phyloP scores from a whole-genome alignment of 2,329 filamentous ascomycete species.

The Neopestalotiopsis sp. region DNA sequence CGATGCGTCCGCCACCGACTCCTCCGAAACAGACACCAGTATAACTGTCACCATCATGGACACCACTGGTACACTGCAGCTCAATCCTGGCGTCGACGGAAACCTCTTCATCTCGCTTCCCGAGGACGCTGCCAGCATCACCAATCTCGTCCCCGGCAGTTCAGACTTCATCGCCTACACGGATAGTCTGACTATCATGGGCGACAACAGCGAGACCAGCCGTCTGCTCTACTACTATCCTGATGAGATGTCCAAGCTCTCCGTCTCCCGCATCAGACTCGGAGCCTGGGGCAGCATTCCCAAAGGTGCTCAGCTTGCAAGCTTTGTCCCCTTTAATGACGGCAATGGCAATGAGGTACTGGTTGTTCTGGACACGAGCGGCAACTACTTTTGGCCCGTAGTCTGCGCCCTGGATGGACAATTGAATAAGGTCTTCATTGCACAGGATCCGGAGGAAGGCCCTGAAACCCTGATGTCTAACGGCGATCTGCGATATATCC shows the following conservation, averaged over 20 bases:
- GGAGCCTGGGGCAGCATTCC: constrained; percentile 10
- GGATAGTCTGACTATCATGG: constrained; percentile 6
- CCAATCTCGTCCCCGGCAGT: background rate
- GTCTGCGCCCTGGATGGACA: background rate
- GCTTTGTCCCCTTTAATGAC: constrained; percentile 9
- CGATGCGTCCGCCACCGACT: background rate
- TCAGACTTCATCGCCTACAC: constrained; percentile 4
- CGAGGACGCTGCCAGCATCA: constrained; percentile 2
- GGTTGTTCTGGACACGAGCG: background rate
- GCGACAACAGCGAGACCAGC: constrained; percentile 5
- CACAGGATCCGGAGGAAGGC: constrained; percentile 4
- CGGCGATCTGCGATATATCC: constrained; percentile 6
- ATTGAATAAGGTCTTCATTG: constrained; percentile 9
- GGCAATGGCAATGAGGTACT: constrained; percentile 5
- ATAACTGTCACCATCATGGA: constrained; percentile 11
- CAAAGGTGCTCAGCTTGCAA: background rate
- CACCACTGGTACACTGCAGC: constrained; percentile 3
- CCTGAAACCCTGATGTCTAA: background rate
- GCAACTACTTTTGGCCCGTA: constrained; percentile 8
- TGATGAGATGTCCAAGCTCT: constrained; percentile 2
- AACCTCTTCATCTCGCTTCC: constrained; percentile 11
- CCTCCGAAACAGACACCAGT: background rate
- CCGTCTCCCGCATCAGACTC: background rate
- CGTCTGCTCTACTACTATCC: constrained; percentile 15
- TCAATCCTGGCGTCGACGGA: constrained; percentile 10